These are phyloP conservation scores for Pyrenochaeta sp. DNA, from an alignment of 2,329 filamentous ascomycete genomes.

Conservation along the genomic window DNA sequence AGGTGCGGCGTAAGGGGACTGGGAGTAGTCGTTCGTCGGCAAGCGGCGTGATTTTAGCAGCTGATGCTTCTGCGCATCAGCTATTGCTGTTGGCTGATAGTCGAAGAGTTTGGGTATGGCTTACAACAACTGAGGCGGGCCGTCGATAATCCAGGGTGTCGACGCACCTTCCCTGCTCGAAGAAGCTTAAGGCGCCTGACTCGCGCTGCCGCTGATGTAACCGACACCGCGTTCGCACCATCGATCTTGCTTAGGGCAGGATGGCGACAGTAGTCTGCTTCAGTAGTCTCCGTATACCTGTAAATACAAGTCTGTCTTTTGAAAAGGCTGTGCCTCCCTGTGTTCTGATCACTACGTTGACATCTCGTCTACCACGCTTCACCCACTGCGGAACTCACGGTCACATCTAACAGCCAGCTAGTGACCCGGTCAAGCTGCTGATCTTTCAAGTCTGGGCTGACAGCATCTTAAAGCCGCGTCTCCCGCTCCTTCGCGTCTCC, in stretches of 20 bases:
- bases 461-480: conserved; percentile 28
- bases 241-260: background rate
- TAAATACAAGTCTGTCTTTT: background rate
- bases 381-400: conserved; percentile 17
- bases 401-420: conserved; percentile 26
- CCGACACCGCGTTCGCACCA: conserved; percentile 3
- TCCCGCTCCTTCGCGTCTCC: conserved; percentile 17
- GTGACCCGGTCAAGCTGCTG: conserved; percentile 31
- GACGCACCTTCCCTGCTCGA: conserved; percentile 17
- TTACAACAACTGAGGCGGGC: conserved; percentile 27
- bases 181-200: conserved; percentile 13
- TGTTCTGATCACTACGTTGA: background rate
- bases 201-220: conserved; percentile 23
- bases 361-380: conserved; percentile 4
- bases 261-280: conserved; percentile 2
- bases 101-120: conserved; percentile 28
- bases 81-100: conserved; percentile 24
- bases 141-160: conserved; percentile 28
- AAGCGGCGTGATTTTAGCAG: conserved; percentile 3
- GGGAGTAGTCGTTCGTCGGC: background rate
- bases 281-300: background rate
- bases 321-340: background rate
- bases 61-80: conserved; percentile 8
- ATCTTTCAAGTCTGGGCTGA: conserved; percentile 40
- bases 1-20: conserved; percentile 9